Conservation (phyloP, 257 asterid genomes). For the Leonotis leonurus region DNA sequence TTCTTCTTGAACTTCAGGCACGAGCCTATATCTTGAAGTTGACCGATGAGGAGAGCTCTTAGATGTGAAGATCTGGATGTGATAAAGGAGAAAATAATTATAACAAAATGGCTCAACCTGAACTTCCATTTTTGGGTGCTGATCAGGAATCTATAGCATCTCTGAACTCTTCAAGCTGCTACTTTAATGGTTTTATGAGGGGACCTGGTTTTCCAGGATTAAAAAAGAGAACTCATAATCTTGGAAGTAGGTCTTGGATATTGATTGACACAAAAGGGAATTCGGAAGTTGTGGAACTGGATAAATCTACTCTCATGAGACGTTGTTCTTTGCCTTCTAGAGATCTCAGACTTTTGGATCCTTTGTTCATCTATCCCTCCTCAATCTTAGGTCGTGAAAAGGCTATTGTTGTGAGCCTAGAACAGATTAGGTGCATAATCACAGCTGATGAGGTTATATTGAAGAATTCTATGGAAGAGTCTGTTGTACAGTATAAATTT, state of each 20-base stretch:
- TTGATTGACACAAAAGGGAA: slow-evolving; percentile 72
- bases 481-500: slow-evolving; percentile 68
- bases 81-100: slow-evolving; percentile 16
- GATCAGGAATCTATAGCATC: slow-evolving; percentile 34
- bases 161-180: slow-evolving; percentile 26
- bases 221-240: slow-evolving; percentile 87
- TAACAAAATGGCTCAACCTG: slow-evolving; percentile 51
- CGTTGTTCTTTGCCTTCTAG: slow-evolving; percentile 93
- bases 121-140: slow-evolving; percentile 26
- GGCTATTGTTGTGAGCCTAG: slow-evolving; percentile 92
- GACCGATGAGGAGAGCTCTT: slow-evolving; percentile 33
- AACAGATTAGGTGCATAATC: slow-evolving; percentile 90
- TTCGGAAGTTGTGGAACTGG: slow-evolving; percentile 72
- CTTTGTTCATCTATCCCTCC: slow-evolving; percentile 82
- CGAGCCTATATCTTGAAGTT: slow-evolving; percentile 13
- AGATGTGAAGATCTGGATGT: slow-evolving; percentile 6
- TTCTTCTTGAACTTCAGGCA: slow-evolving; percentile 3
- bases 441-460: slow-evolving; percentile 95
- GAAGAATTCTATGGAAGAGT: slow-evolving; percentile 81
- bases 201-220: slow-evolving; percentile 54
- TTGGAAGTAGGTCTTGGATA: slow-evolving; percentile 90
- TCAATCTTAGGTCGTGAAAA: slow-evolving; percentile 95
- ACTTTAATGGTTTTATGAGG: slow-evolving; percentile 26
- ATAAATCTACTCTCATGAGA: slow-evolving; percentile 75
- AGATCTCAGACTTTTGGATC: slow-evolving; percentile 98